A percentile compares a stretch with the other conserved stretches of the same genome.
These are phyloP conservation scores for Saccharomycopsis amapae DNA, from an alignment of 805 yeast species.

Conservation along the genomic window DNA sequence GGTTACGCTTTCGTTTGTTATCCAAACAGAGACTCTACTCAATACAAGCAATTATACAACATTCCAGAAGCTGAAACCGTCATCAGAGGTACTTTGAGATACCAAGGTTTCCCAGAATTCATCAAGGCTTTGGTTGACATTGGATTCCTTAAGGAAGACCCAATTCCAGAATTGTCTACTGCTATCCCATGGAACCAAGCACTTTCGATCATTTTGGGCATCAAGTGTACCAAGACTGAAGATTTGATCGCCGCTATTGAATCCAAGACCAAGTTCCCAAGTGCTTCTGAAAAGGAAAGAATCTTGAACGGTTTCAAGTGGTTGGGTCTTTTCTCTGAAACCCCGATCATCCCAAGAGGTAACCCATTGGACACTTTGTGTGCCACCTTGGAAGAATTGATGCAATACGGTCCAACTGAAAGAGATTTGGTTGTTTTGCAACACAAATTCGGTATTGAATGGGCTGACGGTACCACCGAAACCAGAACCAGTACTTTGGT, in stretches of 20 bases:
- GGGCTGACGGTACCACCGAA: conserved; percentile 89
- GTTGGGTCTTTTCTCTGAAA: conserved; percentile 86
- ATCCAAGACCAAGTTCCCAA: conserved; percentile 72
- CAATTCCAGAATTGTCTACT: conserved; percentile 48
- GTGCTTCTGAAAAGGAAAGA: conserved; percentile 75
- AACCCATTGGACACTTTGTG: conserved; percentile 95
- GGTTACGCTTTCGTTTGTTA: conserved; percentile 92
- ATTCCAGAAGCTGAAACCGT: conserved; percentile 98
- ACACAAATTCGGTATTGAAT: conserved; percentile 95
- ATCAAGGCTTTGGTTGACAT: conserved; percentile 86
- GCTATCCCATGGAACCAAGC: conserved; percentile 85
- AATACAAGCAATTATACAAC: conserved; percentile 82
- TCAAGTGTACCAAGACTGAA: conserved; percentile 57
- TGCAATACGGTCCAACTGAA: conserved; percentile 95
- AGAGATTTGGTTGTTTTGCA: conserved; percentile 92
- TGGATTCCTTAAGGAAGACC: conserved; percentile 82
- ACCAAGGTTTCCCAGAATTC: conserved; percentile 98
- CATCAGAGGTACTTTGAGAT: conserved; percentile 94
- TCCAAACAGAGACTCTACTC: conserved; percentile 97
- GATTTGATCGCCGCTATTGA: conserved; percentile 74
- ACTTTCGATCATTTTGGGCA: conserved; percentile 64
- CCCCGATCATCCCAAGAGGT: conserved; percentile 75
- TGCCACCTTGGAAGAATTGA: conserved; percentile 88
- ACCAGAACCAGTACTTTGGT: conserved; percentile 92
- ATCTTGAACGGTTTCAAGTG: conserved; percentile 85